phyloP scores from a whole-genome alignment of 768 basidiomycete genomes.

The Cyclocybe cylindracea region DNA sequence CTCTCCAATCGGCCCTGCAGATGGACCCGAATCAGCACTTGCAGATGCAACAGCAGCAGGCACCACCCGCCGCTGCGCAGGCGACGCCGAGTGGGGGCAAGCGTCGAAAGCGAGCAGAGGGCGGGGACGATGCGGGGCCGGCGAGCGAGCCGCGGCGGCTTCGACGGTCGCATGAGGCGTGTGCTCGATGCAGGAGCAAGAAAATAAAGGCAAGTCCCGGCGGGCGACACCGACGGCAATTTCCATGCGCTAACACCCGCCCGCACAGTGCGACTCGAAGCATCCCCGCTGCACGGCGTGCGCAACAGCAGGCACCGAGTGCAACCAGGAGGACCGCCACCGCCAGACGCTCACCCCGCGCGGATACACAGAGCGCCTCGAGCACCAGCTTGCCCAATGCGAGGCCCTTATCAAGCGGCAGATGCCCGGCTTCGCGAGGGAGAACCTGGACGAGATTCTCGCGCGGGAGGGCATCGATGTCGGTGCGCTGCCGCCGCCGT shows the following conservation, averaged over 20 bases:
- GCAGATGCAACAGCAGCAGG: slow-evolving; percentile 45
- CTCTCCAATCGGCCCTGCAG: slow-evolving; percentile 62
- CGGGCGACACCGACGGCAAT: slow-evolving; percentile 82
- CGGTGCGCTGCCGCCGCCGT: slow-evolving; percentile 20
- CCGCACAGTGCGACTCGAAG: slow-evolving; percentile 81
- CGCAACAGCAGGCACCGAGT: slow-evolving; percentile 73
- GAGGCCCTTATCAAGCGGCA: slow-evolving; percentile 76
- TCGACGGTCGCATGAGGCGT: slow-evolving; percentile 88
- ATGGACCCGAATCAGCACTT: slow-evolving; percentile 66
- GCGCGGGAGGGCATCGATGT: slow-evolving; percentile 69
- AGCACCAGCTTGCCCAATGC: slow-evolving; percentile 78
- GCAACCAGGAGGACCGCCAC: slow-evolving; percentile 89
- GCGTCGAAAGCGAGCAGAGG: slow-evolving; percentile 59
- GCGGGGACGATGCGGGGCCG: slow-evolving; percentile 52
- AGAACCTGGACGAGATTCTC: slow-evolving; percentile 64
- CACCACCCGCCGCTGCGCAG: slow-evolving; percentile 29
- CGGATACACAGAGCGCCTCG: slow-evolving; percentile 81
- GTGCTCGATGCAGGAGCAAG: slow-evolving; percentile 92
- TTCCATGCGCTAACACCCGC: slow-evolving; percentile 51
- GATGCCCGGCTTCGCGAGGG: slow-evolving; percentile 66
- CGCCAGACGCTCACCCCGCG: slow-evolving; percentile 84
- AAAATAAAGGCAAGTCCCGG: slow-evolving; percentile 88
- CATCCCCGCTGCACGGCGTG: slow-evolving; percentile 87
- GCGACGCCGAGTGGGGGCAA: slow-evolving; percentile 37
- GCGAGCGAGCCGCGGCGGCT: slow-evolving; percentile 77